Conservation (phyloP, 352 stramenopile species). For the Phytophthora multivora region DNA sequence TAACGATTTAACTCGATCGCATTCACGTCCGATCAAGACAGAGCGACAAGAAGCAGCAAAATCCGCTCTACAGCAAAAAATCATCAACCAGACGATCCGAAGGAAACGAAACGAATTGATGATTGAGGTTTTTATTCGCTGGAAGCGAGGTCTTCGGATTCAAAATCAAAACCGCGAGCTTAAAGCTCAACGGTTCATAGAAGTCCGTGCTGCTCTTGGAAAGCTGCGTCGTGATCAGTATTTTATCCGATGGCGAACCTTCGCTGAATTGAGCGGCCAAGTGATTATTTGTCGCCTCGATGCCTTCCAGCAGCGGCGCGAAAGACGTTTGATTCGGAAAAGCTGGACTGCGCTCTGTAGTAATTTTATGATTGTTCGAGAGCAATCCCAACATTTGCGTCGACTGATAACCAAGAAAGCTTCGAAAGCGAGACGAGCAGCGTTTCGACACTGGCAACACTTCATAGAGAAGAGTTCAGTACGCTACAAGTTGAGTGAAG, state of each 20-base stretch:
- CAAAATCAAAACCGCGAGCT: slow-evolving; percentile 45
- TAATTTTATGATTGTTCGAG: neutral
- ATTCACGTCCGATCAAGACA: slow-evolving; percentile 11
- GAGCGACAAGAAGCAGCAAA: slow-evolving; percentile 18
- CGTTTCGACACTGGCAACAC: slow-evolving; percentile 30
- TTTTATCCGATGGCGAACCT: slow-evolving; percentile 46
- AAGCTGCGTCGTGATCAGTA: slow-evolving; percentile 36
- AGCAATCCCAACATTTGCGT: slow-evolving; percentile 16
- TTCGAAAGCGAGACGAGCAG: neutral
- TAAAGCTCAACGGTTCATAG: slow-evolving; percentile 35
- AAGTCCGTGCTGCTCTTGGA: slow-evolving; percentile 22
- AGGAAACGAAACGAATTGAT: slow-evolving; percentile 47
- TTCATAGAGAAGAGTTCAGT: neutral
- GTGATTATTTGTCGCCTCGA: slow-evolving; percentile 48
- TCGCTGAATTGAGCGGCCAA: slow-evolving; percentile 31
- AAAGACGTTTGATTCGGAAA: slow-evolving; percentile 15
- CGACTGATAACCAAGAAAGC: slow-evolving; percentile 11
- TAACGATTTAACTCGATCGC: slow-evolving; percentile 25
- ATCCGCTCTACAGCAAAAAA: slow-evolving; percentile 56
- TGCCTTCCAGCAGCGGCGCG: slow-evolving; percentile 45
- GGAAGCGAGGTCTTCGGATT: slow-evolving; percentile 59
- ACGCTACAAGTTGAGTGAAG: slow-evolving; percentile 4
- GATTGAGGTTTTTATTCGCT: slow-evolving; percentile 49
- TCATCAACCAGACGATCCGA: slow-evolving; percentile 60
- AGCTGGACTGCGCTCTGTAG: slow-evolving; percentile 27